phyloP scores from a whole-genome alignment of 1,284 basidiomycete genomes.

The Flammula alnicola region DNA sequence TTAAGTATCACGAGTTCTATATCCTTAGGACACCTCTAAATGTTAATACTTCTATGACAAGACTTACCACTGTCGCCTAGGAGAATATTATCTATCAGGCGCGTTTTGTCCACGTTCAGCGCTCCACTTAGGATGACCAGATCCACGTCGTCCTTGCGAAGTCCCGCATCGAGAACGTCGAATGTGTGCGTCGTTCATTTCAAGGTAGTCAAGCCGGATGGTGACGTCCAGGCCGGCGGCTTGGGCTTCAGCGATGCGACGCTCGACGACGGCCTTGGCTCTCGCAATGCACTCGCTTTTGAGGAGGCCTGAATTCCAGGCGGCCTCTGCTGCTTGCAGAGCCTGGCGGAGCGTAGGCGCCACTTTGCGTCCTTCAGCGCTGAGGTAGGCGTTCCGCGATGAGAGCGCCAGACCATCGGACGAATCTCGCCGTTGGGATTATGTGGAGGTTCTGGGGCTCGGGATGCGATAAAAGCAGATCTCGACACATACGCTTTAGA shows the following conservation, averaged over 20 bases:
- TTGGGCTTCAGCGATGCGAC: slow-evolving; percentile 33
- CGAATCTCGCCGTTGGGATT: slow-evolving; percentile 81
- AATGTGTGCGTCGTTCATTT: slow-evolving; percentile 88
- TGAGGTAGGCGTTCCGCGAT: slow-evolving; percentile 90
- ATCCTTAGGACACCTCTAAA: too few relatives aligned
- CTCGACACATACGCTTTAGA: slow-evolving; percentile 81
- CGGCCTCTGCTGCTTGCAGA: slow-evolving; percentile 56
- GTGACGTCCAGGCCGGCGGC: slow-evolving; percentile 54
- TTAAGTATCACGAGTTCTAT: too few relatives aligned
- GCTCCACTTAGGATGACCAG: slow-evolving; percentile 88
- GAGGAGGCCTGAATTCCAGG: slow-evolving; percentile 55
- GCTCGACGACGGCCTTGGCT: slow-evolving; percentile 47
- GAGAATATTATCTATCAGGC: slow-evolving; percentile 93
- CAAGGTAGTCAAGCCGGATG: slow-evolving; percentile 83
- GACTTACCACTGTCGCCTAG: slow-evolving; percentile 56
- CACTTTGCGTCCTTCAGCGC: slow-evolving; percentile 60
- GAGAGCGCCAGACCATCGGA: slow-evolving; percentile 80
- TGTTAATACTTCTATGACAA: slow-evolving; percentile 25
- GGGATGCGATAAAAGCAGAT: slow-evolving; percentile 84
- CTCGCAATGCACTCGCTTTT: slow-evolving; percentile 59
- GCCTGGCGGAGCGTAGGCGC: slow-evolving; percentile 81
- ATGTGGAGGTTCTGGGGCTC: slow-evolving; percentile 74
- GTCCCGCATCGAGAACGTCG: slow-evolving; percentile 51
- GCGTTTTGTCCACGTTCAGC: slow-evolving; percentile 84
- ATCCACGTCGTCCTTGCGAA: slow-evolving; percentile 32